Evolutionary conservation across 2,329 filamentous ascomycete genomes (phyloP), one percentile per base, ranked within the genome.

Genomic region (Fusarium algeriense): DNA sequence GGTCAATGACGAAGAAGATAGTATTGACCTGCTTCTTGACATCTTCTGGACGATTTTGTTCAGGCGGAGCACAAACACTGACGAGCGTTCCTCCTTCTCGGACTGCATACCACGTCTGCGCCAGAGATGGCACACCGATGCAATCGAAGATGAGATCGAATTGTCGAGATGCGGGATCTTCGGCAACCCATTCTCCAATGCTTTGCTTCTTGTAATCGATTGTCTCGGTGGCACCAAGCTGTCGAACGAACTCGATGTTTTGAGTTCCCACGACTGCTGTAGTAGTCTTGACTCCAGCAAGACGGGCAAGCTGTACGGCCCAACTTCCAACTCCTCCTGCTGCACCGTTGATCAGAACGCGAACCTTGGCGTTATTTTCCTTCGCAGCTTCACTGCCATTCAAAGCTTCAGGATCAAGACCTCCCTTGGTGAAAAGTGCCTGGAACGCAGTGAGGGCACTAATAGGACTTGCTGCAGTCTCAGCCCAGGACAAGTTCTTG

Each of bases 371-470:
- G 1, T 73, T 73, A 5, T 60, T 66, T 6, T 57, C 40, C 6
- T n/a, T 44, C 0, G 64, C 53, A 2, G 34, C 43, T 2, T 23
- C 48, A 13, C 60, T 43, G 0, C 64, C 64, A 0, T 6, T 19
- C 1, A 64, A n/a, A 1, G 70, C 70, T 0, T 23, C 2, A 0
- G 53, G 13, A 13, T 71, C 49, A 6, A 73, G 20, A 0, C 49
- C 54, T 0, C 71, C 71, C 7, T 62, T 69, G 64, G 81, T 60
- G 6, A 74, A 74, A 23, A 83, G 62, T 10, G 75, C 78, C 69
- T 84, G 83, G 61, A 77, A 82, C 7, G 81, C 83, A 1, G 83
- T 84, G 30, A 83, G 69, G 17, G 82, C 81, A 60, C 79, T 81
- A 23, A 84, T 73, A 4, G 82, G 82, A 32, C 79, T 76, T 6